phyloP scores from a whole-genome alignment of 805 yeast species.

The Hanseniaspora meyeri region DNA sequence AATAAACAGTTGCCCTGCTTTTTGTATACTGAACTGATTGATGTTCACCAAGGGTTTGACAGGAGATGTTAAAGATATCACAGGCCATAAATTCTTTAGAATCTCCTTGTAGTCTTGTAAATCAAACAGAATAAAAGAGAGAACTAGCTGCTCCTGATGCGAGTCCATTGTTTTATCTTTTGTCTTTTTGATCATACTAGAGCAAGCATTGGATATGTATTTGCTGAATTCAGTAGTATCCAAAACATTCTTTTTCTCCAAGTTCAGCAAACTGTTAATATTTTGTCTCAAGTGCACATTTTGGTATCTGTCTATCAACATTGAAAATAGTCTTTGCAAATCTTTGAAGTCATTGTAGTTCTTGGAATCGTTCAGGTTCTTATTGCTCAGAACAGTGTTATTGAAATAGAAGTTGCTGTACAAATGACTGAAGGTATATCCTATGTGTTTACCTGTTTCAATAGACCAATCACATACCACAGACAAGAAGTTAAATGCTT shows the following conservation, averaged over 20 bases:
- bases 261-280: not conserved
- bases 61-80: slow-evolving; percentile 54
- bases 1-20: slow-evolving; percentile 86
- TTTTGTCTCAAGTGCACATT: not conserved
- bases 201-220: not conserved
- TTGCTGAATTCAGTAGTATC: not conserved
- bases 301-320: not conserved
- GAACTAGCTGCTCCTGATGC: not conserved
- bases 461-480: not conserved
- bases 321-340: not conserved
- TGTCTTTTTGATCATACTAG: not conserved
- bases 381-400: not conserved
- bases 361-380: not conserved
- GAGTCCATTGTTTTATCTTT: slow-evolving; percentile 1
- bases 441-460: not conserved
- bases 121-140: not conserved
- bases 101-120: not conserved
- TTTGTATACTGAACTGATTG: slow-evolving; percentile 87
- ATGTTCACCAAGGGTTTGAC: slow-evolving; percentile 66
- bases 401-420: not conserved
- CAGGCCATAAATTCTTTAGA: slow-evolving; percentile 16
- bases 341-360: not conserved
- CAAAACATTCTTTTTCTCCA: not conserved
- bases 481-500: not conserved
- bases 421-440: not conserved